phyloP scores from a whole-genome alignment of 768 basidiomycete species.

The Collybiopsis confluens region DNA sequence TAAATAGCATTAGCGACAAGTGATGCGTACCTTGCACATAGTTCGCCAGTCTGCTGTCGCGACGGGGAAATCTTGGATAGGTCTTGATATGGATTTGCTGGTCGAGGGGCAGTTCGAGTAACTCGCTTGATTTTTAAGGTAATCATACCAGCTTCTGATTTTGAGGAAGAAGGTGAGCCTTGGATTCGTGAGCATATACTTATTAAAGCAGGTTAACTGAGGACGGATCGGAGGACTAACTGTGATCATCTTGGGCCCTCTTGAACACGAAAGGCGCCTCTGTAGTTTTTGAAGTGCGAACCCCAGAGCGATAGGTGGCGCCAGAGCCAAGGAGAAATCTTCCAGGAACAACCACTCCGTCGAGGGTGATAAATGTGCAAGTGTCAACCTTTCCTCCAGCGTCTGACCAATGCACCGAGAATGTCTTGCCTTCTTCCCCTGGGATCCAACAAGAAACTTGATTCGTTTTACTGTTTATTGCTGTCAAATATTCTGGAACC shows the following conservation, averaged over 20 bases:
- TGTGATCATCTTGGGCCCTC: slow-evolving; percentile 26
- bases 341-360: slow-evolving; percentile 61
- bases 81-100: slow-evolving; percentile 39
- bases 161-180: not conserved
- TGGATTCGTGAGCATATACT: too few relatives aligned
- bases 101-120: slow-evolving; percentile 22
- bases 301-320: slow-evolving; percentile 45
- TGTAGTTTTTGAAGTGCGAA: slow-evolving; percentile 43
- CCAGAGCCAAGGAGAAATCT: slow-evolving; percentile 58
- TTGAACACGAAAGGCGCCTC: slow-evolving; percentile 64
- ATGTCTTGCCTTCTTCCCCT: slow-evolving; percentile 50
- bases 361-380: slow-evolving; percentile 59
- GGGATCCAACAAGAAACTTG: slow-evolving; percentile 68
- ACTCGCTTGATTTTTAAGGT: slow-evolving; percentile 43
- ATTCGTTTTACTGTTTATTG: slow-evolving; percentile 37
- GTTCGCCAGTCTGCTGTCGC: slow-evolving; percentile 36
- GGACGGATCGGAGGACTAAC: too few relatives aligned
- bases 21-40: slow-evolving; percentile 42
- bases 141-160: slow-evolving; percentile 49
- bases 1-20: not conserved
- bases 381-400: slow-evolving; percentile 48
- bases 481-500: slow-evolving; percentile 54
- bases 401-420: slow-evolving; percentile 65
- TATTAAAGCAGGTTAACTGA: too few relatives aligned
- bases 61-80: slow-evolving; percentile 30